Percentiles rank a stretch among this genome's conserved stretches.
Conservation (phyloP, 345 rosid genomes). For the Balakata baccata region DNA sequence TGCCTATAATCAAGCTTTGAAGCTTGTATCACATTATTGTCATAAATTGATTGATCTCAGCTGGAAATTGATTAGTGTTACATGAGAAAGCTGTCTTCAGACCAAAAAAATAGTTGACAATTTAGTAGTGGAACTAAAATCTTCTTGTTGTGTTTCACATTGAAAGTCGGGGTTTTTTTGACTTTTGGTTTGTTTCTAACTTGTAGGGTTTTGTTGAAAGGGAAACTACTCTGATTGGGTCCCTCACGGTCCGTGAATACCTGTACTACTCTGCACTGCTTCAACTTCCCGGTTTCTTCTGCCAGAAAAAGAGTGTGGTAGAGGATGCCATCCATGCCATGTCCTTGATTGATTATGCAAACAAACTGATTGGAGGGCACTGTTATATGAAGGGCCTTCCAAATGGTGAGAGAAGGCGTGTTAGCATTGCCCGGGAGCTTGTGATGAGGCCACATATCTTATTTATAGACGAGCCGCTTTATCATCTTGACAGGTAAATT, state of each 20-base stretch:
- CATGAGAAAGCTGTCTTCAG: constrained; percentile 8
- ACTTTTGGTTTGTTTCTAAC: constrained; percentile 19
- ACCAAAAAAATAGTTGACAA: neutral
- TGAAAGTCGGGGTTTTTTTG: constrained; percentile 14
- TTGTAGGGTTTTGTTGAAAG: constrained; percentile 88
- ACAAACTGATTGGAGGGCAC: constrained; percentile 94
- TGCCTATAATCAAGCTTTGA: neutral
- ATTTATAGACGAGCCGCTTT: constrained; percentile 96
- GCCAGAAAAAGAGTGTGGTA: constrained; percentile 80
- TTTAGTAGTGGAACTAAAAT: neutral
- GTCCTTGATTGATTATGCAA: constrained; percentile 88
- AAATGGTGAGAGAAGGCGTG: constrained; percentile 94
- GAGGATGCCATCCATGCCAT: constrained; percentile 98
- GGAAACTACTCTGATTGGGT: constrained; percentile 72
- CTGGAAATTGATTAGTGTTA: neutral
- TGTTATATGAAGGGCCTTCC: constrained; percentile 93
- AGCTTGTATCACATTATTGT: neutral
- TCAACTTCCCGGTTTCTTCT: constrained; percentile 95
- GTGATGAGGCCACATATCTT: constrained; percentile 91
- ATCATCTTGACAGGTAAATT: constrained; percentile 84
- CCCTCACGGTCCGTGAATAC: constrained; percentile 90
- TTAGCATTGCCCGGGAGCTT: constrained; percentile 94
- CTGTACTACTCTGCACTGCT: constrained; percentile 91
- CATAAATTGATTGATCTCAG: neutral
- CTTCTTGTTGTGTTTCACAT: neutral